Conservation (phyloP, 108 stramenopile genomes). For the Cyclotella kingstonii region DNA sequence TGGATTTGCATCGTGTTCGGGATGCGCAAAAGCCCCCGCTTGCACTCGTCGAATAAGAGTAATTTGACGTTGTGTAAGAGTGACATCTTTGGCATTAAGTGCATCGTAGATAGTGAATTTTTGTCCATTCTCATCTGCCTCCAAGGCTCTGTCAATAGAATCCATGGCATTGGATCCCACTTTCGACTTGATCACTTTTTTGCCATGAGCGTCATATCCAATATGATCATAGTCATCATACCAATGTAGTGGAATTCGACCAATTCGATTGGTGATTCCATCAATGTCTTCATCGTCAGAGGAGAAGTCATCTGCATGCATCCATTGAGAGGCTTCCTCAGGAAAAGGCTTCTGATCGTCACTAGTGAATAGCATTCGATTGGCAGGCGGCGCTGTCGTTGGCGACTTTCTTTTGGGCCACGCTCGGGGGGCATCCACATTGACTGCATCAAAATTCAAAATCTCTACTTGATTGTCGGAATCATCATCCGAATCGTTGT, state of each 20-base stretch:
- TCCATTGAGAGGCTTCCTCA: constrained; percentile 35
- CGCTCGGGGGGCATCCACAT: constrained; percentile 46
- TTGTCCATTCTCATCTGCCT: constrained; percentile 63
- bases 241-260: constrained; percentile 97
- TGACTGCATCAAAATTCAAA: constrained; percentile 54
- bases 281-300: constrained; percentile 96
- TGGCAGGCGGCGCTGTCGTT: no score
- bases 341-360: neutral
- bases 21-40: constrained; percentile 93
- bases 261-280: constrained; percentile 87
- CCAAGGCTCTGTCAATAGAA: constrained; percentile 72
- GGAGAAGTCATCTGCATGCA: constrained; percentile 94
- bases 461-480: constrained; percentile 65
- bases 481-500: constrained; percentile 50
- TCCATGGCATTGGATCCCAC: constrained; percentile 50
- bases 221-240: constrained; percentile 96
- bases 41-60: constrained; percentile 93
- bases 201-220: constrained; percentile 92
- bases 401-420: constrained; percentile 54
- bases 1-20: constrained; percentile 90
- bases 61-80: constrained; percentile 86
- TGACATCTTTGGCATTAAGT: constrained; percentile 89
- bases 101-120: constrained; percentile 93
- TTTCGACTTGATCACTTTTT: constrained; percentile 77
- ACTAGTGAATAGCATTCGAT: no score